Percentiles rank a stretch among this genome's conserved stretches.
phyloP scores from a whole-genome alignment of 1,284 basidiomycete species.

The Sphaerobolus stellatus region DNA sequence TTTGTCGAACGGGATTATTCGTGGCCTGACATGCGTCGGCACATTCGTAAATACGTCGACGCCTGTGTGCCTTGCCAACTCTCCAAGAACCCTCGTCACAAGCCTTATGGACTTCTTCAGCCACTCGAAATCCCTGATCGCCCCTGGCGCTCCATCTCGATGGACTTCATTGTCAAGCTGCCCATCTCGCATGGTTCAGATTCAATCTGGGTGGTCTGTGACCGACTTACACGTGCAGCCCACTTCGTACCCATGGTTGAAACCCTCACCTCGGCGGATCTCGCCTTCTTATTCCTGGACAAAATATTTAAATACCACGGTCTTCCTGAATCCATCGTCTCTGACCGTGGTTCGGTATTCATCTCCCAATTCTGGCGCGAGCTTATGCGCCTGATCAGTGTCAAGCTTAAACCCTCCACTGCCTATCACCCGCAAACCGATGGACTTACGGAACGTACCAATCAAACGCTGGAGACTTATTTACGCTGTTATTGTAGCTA shows the following conservation, averaged over 20 bases:
- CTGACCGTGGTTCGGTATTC: conserved; percentile 9
- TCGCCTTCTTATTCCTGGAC: conserved; percentile 20
- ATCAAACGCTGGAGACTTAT: conserved; percentile 26
- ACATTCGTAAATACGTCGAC: too few relatives aligned
- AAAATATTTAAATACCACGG: conserved; percentile 12
- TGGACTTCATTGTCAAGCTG: conserved; percentile 43
- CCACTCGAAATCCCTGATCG: conserved; percentile 30
- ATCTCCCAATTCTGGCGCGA: conserved; percentile 19
- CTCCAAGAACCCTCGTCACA: conserved; percentile 25
- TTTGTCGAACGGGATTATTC: too few relatives aligned
- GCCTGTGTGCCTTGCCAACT: too few relatives aligned
- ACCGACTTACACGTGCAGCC: conserved; percentile 36
- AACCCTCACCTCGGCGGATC: conserved; percentile 30
- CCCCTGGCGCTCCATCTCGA: conserved; percentile 41
- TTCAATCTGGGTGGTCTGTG: conserved; percentile 41
- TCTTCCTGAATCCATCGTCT: conserved; percentile 3
- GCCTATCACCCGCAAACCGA: conserved; percentile 26
- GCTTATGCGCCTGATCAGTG: conserved; percentile 12
- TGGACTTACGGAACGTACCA: conserved; percentile 28
- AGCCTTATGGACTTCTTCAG: conserved; percentile 35
- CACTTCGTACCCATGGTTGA: conserved; percentile 21
- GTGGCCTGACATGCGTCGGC: too few relatives aligned
- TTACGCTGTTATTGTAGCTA: conserved; percentile 22
- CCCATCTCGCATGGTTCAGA: conserved; percentile 35
- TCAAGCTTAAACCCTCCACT: conserved; percentile 20